Base-by-base conservation (phyloP, 345 rosid genomes). In the Raphanus sativus region DNA sequence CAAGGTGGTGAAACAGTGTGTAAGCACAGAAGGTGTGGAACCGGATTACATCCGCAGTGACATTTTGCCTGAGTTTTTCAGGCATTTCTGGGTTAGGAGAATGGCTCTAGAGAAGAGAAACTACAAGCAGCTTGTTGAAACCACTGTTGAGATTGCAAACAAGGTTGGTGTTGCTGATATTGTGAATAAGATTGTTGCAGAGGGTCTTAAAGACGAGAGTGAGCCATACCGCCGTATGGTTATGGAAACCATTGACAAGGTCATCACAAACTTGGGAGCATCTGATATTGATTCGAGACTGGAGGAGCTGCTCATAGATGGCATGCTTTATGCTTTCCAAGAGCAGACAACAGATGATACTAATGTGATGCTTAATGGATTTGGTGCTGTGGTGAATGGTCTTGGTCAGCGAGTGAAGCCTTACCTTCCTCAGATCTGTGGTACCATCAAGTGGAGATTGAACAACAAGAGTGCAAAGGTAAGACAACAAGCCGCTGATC, bases 391-490 rank as follows among this genome's bases (percentile, higher is more conserved):
- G 48, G 99, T 96, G 77, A 96, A 93, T 85, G 81, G 93, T 70
- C 96, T 96, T 70, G 98, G 99, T 64, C 97, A 88, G 86, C 85
- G 98, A 74, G 99, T 93, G 74, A 96, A 96, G 78, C 98, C 98
- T 45, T 96, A 93, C 73, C 97, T 96, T 83, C 99, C 99, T 17
- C 99, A 96, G 89, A 93, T 96, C 54, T 96, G 99, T 83, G 99
- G 98, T 86, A 93, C 99, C 77, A 93, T 96, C 55, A 96, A 96
- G 87, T 96, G 99, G 99, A 90, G 99, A 21, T 67, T 96, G 86
- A 96, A 96, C 86, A 96, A 96, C 91, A 93, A 93, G 85, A 91
- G 97, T 69, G 98, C 99, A n/a, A 96, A 96, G 86, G 99, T 95
- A 34, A 87, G 99, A 79, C 99, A 96, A 73, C 99, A 96, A 81